Evolutionary conservation across 306 rosid genomes (phyloP), one percentile per base, ranked within the genome.

Genomic region (Cucurbita ficifolia): DNA sequence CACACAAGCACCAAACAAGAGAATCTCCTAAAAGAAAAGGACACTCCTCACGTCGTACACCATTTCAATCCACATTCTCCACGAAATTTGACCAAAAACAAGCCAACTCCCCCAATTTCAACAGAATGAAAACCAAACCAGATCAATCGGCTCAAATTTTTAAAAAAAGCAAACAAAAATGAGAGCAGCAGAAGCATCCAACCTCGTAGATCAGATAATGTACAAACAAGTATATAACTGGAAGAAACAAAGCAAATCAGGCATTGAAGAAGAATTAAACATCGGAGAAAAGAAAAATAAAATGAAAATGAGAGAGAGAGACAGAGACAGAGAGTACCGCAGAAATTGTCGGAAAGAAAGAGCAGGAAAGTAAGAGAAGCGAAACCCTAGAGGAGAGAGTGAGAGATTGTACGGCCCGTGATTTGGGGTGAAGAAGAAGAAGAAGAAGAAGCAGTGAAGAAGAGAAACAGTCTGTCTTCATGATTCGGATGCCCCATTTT

Each of bases 381-480:
- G 46, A 69, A 77, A 74, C 81, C 83, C 81, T 81, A 78, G 77
- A 61, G 79, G 74, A 61, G 79, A 55, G 21, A 79, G 76, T 72
- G 85, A 76, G 75, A 69, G 56, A 56, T 40, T 12, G 62, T 57
- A 53, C 12, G 46, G 53, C 1, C 78, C 82, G 86, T 55, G 87
- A 86, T 81, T 83, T 78, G 52, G 80, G 88, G 79, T 76, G 78
- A 54, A 63, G 80, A 79, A 79, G 33, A 29, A 69, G 80, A 79
- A 79, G 85, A 79, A 79, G 85, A 80, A 76, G 78, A 8, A 69
- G 73, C 48, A 24, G 69, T 39, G 84, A 39, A 85, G 83, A 76
- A 78, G 80, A 82, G 79, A 76, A 86, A 82, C 88, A 87, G 83
- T 81, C 73, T 73, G 83, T 29, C 61, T 49, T 73, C 77, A 84